A percentile compares a stretch with the other conserved stretches of the same genome.
Evolutionary conservation across 495 filamentous ascomycete species (phyloP).

Genomic region (Amniculicola lignicola): DNA sequence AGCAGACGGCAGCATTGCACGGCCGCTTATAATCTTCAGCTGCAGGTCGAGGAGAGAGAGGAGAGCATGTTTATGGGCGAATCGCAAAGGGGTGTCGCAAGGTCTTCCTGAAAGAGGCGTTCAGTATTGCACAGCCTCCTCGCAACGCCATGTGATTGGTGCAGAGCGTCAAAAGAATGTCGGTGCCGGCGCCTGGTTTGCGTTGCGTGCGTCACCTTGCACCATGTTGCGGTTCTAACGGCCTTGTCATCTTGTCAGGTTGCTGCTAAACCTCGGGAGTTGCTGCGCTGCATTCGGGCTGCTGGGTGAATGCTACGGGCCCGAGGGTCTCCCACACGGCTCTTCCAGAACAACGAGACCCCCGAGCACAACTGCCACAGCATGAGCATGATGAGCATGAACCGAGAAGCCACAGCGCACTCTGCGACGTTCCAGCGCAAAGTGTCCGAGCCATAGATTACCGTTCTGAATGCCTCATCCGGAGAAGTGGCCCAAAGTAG

Average conservation of each 20-base stretch:
- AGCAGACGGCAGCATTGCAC: background rate
- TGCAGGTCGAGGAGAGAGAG: constrained; percentile 5
- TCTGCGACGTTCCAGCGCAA: constrained; percentile 4
- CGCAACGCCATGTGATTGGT: constrained; percentile 10
- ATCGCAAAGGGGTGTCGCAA: constrained; percentile 16
- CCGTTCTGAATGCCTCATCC: constrained; percentile 3
- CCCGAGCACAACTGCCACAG: no score
- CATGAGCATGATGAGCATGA: no score
- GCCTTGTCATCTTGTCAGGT: constrained; percentile 2
- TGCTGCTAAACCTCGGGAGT: background rate
- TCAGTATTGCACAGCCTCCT: constrained; percentile 24
- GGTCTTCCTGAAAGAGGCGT: constrained; percentile 12
- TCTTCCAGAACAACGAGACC: no score
- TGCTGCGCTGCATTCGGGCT: background rate
- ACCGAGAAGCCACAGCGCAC: background rate
- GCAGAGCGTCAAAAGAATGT: no score
- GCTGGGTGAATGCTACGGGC: no score
- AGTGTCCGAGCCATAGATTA: constrained; percentile 8
- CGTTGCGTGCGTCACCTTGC: no score
- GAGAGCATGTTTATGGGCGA: background rate
- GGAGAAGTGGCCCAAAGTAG: background rate
- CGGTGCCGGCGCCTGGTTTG: constrained; percentile 2
- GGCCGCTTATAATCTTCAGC: no score
- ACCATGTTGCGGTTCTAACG: no score
- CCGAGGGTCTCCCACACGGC: no score